phyloP scores from a whole-genome alignment of 2,329 filamentous ascomycete species.

The Harringtonia aguacate region DNA sequence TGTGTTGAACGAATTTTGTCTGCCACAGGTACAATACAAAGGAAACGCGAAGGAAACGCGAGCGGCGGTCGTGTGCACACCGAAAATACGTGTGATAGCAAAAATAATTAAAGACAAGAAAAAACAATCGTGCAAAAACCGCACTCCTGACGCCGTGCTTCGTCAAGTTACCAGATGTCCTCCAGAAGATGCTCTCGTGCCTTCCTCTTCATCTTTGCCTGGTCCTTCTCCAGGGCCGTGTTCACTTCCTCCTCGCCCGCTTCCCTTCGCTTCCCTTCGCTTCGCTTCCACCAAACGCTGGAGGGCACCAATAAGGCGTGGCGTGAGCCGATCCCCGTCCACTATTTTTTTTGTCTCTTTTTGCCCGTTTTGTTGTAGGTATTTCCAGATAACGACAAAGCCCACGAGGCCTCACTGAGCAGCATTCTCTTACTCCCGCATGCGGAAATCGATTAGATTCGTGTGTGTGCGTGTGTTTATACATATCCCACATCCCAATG shows the following conservation, averaged over 20 bases:
- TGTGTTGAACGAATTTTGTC: not conserved
- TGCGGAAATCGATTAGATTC: no score
- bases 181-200: no score
- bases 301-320: no score
- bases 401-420: no score
- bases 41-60: not conserved
- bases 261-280: not conserved
- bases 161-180: not conserved
- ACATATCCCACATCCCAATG: no score
- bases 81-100: no score
- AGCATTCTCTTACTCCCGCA: no score
- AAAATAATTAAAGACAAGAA: not conserved
- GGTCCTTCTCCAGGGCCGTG: not conserved
- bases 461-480: no score
- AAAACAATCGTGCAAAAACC: not conserved
- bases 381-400: no score
- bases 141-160: constrained; percentile 6
- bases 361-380: no score
- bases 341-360: no score
- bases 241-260: not conserved
- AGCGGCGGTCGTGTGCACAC: no score
- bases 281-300: not conserved
- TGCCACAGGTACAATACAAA: not conserved
- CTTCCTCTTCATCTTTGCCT: not conserved
- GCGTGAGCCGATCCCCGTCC: not conserved